Percentiles rank a stretch among this genome's conserved stretches.
These are phyloP conservation scores for Rubroshorea leprosula DNA, from an alignment of 345 rosid species.

Conservation along the genomic window DNA sequence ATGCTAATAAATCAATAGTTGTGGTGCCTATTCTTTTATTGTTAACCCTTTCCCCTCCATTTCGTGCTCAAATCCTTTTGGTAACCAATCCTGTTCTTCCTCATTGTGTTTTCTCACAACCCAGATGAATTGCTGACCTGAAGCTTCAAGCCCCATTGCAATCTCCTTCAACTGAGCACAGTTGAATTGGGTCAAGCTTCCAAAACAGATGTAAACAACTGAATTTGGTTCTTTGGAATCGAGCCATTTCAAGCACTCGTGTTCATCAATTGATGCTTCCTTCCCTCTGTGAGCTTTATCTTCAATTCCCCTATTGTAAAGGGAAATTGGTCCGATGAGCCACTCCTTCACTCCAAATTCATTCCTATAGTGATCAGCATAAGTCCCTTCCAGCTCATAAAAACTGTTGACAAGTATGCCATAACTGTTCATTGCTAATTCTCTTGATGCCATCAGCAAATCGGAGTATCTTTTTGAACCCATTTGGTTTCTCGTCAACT, in stretches of 20 bases:
- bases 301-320: conserved; percentile 24
- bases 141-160: conserved; percentile 43
- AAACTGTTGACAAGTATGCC: conserved; percentile 38
- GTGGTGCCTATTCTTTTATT: conserved; percentile 56
- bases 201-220: conserved; percentile 51
- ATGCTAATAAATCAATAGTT: conserved; percentile 53
- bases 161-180: conserved; percentile 35
- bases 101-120: conserved; percentile 29
- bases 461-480: too few species aligned
- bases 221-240: conserved; percentile 41
- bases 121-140: conserved; percentile 50
- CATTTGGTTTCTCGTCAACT: too few species aligned
- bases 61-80: conserved; percentile 37
- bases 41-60: conserved; percentile 36
- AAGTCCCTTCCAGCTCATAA: conserved; percentile 33
- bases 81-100: conserved; percentile 37
- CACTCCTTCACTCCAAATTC: conserved; percentile 44
- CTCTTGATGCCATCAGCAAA: too few species aligned
- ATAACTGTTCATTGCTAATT: conserved; percentile 10
- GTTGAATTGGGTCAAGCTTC: conserved; percentile 28
- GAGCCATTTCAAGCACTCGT: conserved; percentile 45
- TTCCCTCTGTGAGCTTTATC: conserved; percentile 41
- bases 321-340: conserved; percentile 54
- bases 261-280: conserved; percentile 23
- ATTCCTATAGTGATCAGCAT: conserved; percentile 29